These are phyloP conservation scores for Murraya paniculata DNA, from an alignment of 345 rosid species.

Conservation along the genomic window DNA sequence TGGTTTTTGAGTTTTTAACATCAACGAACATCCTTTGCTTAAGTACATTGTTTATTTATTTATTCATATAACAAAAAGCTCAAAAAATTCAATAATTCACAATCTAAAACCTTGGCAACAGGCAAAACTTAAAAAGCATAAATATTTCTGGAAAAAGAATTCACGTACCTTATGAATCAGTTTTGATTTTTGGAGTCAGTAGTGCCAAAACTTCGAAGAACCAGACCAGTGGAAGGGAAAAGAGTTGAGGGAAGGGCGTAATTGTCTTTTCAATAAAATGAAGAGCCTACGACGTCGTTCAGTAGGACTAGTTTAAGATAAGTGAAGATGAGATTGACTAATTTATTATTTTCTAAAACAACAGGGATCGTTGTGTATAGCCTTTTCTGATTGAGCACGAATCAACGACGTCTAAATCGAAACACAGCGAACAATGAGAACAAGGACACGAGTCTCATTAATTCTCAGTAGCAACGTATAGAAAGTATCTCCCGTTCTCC, in stretches of 20 bases:
- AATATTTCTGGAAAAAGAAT: neutral
- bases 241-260: neutral
- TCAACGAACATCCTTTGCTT: constrained; percentile 49
- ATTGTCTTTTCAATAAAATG: neutral
- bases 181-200: neutral
- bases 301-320: neutral
- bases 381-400: neutral
- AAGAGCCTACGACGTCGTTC: neutral
- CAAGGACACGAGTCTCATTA: neutral
- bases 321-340: neutral
- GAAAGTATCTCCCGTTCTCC: constrained; percentile 15
- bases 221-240: neutral
- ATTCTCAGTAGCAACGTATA: neutral
- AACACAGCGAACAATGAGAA: neutral
- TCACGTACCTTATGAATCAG: constrained; percentile 2
- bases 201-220: neutral
- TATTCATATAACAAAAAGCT: neutral
- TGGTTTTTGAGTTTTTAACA: constrained; percentile 47
- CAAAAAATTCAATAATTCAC: neutral
- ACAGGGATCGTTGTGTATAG: neutral
- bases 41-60: constrained; percentile 36
- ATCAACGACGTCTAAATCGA: neutral
- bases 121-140: neutral
- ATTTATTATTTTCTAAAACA: neutral
- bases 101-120: neutral